Base-by-base conservation (phyloP, 495 filamentous ascomycete genomes). In the Aspergillus leporis region DNA sequence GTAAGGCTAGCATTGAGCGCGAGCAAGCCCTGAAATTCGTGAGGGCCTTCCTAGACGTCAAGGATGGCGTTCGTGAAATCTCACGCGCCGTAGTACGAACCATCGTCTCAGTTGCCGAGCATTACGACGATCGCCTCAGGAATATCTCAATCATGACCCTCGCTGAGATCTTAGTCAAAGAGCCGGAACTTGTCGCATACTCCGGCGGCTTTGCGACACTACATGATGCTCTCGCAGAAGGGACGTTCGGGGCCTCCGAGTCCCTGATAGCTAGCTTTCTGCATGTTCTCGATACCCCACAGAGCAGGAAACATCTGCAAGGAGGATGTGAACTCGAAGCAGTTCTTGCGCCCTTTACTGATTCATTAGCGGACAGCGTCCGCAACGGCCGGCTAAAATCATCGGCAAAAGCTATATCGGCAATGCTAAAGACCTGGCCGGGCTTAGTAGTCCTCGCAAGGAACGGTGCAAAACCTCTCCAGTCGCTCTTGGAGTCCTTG, bases 21-120 rank as follows among this genome's bases (percentile, higher is more conserved):
- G 94, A 98, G 70, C 94, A 98, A 73, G 94, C 94, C 0, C 72
- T 98, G 61, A 98, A 98, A 69, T 97, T 98, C 73, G 90, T 97
- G 23, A 84, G 94, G 56, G 91, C 92, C 7, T 98, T 98, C 70
- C 78, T 98, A 23, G 95, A 98, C 62, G 91, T 98, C 63, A 96
- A 97, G 67, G 91, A 91, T 61, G 94, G 94, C 14, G 88, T 95
- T 6, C 81, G 81, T 47, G 94, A 98, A 69, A 85, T 98, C 52
- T 96, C 93, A 2, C 85, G 88, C 61, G 87, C 89, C 2, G 85
- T 98, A 25, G 85, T 96, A 14, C 83, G 94, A 45, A 90, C 92
- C 19, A 89, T 98, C 57, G 90, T 93, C 31, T 86, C 94, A 8
- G 84, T 97, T 23, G 94, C 94, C 14, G 93, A 98, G 65, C 89